Conservation (phyloP, 805 yeast species). For the Suhomyces sp. region DNA sequence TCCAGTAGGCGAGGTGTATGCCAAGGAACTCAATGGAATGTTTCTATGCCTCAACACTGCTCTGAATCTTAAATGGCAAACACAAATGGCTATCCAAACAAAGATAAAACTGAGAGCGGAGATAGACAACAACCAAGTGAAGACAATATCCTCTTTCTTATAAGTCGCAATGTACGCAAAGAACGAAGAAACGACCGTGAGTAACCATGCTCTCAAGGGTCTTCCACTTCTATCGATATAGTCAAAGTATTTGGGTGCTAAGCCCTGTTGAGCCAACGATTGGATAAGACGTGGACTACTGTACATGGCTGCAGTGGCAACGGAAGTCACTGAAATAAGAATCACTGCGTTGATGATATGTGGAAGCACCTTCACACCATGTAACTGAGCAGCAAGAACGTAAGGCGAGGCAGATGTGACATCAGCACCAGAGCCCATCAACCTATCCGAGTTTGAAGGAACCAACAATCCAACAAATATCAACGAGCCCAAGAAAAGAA, state of each 20-base stretch:
- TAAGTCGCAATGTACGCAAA: slow-evolving; percentile 27
- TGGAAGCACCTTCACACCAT: slow-evolving; percentile 26
- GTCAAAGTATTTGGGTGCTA: slow-evolving; percentile 26
- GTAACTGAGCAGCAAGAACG: slow-evolving; percentile 27
- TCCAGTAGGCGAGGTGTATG: slow-evolving; percentile 26
- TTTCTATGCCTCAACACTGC: slow-evolving; percentile 24
- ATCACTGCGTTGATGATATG: slow-evolving; percentile 33
- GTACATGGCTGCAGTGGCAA: slow-evolving; percentile 32
- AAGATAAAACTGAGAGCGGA: slow-evolving; percentile 27
- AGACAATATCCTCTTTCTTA: slow-evolving; percentile 30
- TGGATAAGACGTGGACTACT: slow-evolving; percentile 24
- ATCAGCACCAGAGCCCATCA: slow-evolving; percentile 31
- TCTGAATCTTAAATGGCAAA: slow-evolving; percentile 29
- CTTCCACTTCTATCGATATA: slow-evolving; percentile 26
- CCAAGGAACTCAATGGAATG: slow-evolving; percentile 21
- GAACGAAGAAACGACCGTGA: slow-evolving; percentile 20
- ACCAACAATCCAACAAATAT: slow-evolving; percentile 36
- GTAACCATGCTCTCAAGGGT: slow-evolving; percentile 25
- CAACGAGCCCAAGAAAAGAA: slow-evolving; percentile 29
- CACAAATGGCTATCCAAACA: slow-evolving; percentile 24
- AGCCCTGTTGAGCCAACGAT: slow-evolving; percentile 27
- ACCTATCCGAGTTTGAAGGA: slow-evolving; percentile 30
- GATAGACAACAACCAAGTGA: slow-evolving; percentile 29
- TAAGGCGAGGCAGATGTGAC: slow-evolving; percentile 26
- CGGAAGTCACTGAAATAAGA: slow-evolving; percentile 30